A percentile compares a stretch with the other conserved stretches of the same genome.
These are phyloP conservation scores for Pseudonitzschia multiseries DNA, from an alignment of 108 stramenopile species.

Conservation along the genomic window DNA sequence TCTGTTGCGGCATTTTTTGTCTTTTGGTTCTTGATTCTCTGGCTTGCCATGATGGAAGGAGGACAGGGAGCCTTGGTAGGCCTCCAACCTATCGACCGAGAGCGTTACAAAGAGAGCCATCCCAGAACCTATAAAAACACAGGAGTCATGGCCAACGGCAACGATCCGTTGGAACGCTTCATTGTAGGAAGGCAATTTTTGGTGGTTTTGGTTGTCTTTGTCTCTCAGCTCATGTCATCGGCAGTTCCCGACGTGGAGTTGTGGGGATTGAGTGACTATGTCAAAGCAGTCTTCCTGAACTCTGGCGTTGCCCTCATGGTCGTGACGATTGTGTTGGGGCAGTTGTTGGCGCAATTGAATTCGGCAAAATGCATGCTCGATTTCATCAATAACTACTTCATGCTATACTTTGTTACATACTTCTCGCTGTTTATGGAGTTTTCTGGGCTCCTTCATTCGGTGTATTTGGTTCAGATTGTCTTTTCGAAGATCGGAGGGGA, in stretches of 20 bases:
- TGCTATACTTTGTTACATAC: constrained; percentile 51
- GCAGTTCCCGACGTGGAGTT: constrained; percentile 27
- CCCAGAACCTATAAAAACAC: constrained; percentile 45
- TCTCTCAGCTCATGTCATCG: constrained; percentile 42
- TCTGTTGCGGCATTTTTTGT: constrained; percentile 44
- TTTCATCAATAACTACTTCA: constrained; percentile 69
- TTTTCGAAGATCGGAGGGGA: constrained; percentile 45
- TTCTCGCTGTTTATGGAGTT: constrained; percentile 50
- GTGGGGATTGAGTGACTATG: constrained; percentile 38
- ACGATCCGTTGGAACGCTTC: constrained; percentile 61
- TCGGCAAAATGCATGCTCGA: constrained; percentile 60
- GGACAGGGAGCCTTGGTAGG: constrained; percentile 69
- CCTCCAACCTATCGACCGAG: constrained; percentile 47
- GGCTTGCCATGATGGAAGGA: constrained; percentile 71
- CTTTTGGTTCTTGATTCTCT: constrained; percentile 46
- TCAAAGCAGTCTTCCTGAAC: constrained; percentile 45
- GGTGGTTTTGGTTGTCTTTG: constrained; percentile 61
- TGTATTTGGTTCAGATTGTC: constrained; percentile 53
- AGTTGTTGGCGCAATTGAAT: constrained; percentile 48
- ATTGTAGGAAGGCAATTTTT: constrained; percentile 63
- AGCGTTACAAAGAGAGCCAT: constrained; percentile 51
- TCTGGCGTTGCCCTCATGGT: constrained; percentile 55
- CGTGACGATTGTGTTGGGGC: constrained; percentile 54
- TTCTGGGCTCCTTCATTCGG: constrained; percentile 61
- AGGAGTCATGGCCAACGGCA: constrained; percentile 44